Base-by-base conservation (phyloP, 495 filamentous ascomycete species). In the Neurospora intermedia region DNA sequence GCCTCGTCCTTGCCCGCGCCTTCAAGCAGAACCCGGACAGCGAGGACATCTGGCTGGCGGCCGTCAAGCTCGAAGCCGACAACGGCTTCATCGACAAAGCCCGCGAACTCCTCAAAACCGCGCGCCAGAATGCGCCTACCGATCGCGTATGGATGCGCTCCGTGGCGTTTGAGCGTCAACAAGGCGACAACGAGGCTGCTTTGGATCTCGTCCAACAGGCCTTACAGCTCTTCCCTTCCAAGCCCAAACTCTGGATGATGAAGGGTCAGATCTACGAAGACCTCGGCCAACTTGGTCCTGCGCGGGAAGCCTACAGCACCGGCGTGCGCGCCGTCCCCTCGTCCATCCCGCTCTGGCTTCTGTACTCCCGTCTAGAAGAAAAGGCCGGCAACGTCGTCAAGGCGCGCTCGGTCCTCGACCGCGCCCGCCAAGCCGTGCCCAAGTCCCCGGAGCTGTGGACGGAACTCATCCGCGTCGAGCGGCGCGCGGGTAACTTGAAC, bases 111-210 rank as follows among this genome's bases (percentile, higher is more conserved):
- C 88, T 99, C 27, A 86, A 88, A 27, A 92, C 90, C 1, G 96
- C 96, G 42, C 88, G 96, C 54, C 86, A 89, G 27, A 90, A 97
- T 81, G 94, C 96, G 0, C 92, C 94, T 13, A 98, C 96, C 0
- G 96, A 97, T 79, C 91, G 96, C 42, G 93, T 98, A 6, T 99
- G 93, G 94, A 93, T 97, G 83, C 97, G 97, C 82, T 93, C 89
- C 74, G 94, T 94, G 11, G 92, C 91, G 10, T 97, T 97, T 75
- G 96, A 98, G 80, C 89, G 96, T 4, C 92, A 94, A 77, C 85
- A 93, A 16, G 91, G 91, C 43, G 90, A 96, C 75, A 85, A 86
- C 48, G 91, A 96, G 43, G 90, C 89, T 0, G 92, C 95, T 0
- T 85, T 99, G 4, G 90, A 97, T 75, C 89, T 98, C 8, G 94